Evolutionary conservation across 768 basidiomycete genomes (phyloP).

Genomic region (Rhodotorula taiwanensis): DNA sequence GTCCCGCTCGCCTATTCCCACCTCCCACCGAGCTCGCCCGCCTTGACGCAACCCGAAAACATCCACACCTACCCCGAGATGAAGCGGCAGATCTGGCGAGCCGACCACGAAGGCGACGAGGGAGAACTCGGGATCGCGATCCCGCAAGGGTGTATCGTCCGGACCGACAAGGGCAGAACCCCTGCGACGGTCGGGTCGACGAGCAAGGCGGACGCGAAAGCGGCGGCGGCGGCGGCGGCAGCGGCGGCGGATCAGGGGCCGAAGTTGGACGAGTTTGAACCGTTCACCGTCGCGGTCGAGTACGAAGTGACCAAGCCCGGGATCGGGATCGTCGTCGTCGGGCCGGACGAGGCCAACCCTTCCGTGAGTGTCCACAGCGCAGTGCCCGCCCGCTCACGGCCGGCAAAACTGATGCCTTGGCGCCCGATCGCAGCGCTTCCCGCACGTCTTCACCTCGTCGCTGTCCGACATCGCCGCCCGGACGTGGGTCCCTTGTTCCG

Average conservation of each 20-base stretch:
- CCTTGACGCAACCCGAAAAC: constrained; percentile 58
- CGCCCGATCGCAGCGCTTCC: constrained; percentile 59
- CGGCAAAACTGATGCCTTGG: background rate
- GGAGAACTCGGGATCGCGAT: constrained; percentile 89
- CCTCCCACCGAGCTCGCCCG: constrained; percentile 59
- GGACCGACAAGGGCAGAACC: background rate
- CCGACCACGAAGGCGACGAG: constrained; percentile 83
- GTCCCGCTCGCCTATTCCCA: constrained; percentile 68
- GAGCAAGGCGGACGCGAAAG: background rate
- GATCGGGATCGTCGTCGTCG: constrained; percentile 76
- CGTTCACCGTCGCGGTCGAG: constrained; percentile 66
- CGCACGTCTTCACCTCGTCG: constrained; percentile 84
- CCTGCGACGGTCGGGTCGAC: background rate
- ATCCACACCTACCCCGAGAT: constrained; percentile 85
- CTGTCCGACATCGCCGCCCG: constrained; percentile 84
- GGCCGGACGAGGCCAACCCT: constrained; percentile 73
- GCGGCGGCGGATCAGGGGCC: background rate
- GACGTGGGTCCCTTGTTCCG: constrained; percentile 97
- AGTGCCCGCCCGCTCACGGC: too few species aligned
- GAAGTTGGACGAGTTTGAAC: constrained; percentile 59
- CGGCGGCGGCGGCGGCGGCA: constrained; percentile 11
- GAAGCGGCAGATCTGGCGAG: constrained; percentile 84
- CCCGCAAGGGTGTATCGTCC: constrained; percentile 48
- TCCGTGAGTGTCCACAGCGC: too few species aligned
- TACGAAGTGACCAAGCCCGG: constrained; percentile 76